Evolutionary conservation across 306 rosid genomes (phyloP).

Genomic region (Cicer judaicum): DNA sequence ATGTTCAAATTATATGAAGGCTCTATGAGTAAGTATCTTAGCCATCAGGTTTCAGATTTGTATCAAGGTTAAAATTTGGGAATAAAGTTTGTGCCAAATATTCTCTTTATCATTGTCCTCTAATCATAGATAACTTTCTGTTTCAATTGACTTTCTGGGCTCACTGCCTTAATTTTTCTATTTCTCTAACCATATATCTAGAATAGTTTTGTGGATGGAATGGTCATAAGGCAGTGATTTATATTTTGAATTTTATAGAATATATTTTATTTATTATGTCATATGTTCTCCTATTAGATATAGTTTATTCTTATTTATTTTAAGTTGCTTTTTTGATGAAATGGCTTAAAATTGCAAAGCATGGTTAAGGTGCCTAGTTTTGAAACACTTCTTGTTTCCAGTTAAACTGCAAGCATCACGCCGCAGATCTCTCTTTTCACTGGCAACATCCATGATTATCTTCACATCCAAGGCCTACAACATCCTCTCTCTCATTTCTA

Average conservation of each 20-base stretch:
- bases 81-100: slow-evolving; percentile 14
- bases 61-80: slow-evolving; percentile 26
- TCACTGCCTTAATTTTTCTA: slow-evolving; percentile 12
- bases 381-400: slow-evolving; percentile 50
- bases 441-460: slow-evolving; percentile 86
- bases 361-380: slow-evolving; percentile 43
- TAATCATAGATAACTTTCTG: slow-evolving; percentile 8
- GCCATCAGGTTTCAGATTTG: neutral
- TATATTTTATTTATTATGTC: slow-evolving; percentile 24
- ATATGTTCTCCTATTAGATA: slow-evolving; percentile 20
- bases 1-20: neutral
- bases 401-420: slow-evolving; percentile 84
- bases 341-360: slow-evolving; percentile 23
- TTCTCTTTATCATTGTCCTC: slow-evolving; percentile 16
- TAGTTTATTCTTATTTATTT: slow-evolving; percentile 10
- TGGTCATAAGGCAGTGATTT: neutral
- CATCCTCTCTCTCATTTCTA: slow-evolving; percentile 66
- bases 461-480: slow-evolving; percentile 78
- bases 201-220: slow-evolving; percentile 5
- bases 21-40: neutral
- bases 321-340: slow-evolving; percentile 27
- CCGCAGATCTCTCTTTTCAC: slow-evolving; percentile 80
- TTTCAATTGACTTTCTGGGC: slow-evolving; percentile 21
- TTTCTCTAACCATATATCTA: slow-evolving; percentile 4
- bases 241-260: slow-evolving; percentile 9